Base-by-base conservation (phyloP, 1,139 yeast genomes). In the Entelexis paramagnoliae region DNA sequence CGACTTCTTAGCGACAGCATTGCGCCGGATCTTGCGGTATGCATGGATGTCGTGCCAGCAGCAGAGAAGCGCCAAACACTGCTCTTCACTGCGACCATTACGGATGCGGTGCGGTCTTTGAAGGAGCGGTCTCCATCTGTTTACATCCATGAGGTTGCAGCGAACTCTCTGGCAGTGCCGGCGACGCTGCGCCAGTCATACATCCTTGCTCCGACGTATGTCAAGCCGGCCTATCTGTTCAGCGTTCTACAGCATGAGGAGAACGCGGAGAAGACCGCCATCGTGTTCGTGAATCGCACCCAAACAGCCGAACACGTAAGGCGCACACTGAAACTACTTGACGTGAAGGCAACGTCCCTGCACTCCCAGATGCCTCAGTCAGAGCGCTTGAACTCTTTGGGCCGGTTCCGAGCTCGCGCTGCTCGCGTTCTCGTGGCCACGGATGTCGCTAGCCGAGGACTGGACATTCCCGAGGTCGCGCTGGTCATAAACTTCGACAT, bases 371-470 rank as follows among this genome's bases (percentile, higher is more conserved):
- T 91, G 94, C 89, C 93, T 0, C 99, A 91, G 68, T 69, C 76
- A 32, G 97, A 91, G 66, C 77, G 99, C 67, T 81, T 91, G 11
- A 87, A 85, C 65, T 84, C 96, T 0, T 71, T 91, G 54, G 97
- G 89, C 59, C 73, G 97, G 63, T 91, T 91, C 69, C 78, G 91
- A 61, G 97, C 97, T 0, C 86, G 86, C 51, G 96, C 95, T 2
- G 97, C 97, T 0, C 76, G 94, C 48, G 84, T 93, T 1, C 70
- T 91, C 52, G 82, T 91, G 38, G 96, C 97, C 3, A 91, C 98
- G 0, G 98, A 91, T 66, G 95, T 91, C 9, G 98, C 96, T 3
- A 80, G 95, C 41, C 81, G 99, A 77, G 99, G 99, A 67, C 76
- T 91, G 60, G 98, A 91, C 76, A 91, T 91, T 49, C 98, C 98